Evolutionary conservation across 306 rosid species (phyloP).

Genomic region (Casuarina equisetifolia): DNA sequence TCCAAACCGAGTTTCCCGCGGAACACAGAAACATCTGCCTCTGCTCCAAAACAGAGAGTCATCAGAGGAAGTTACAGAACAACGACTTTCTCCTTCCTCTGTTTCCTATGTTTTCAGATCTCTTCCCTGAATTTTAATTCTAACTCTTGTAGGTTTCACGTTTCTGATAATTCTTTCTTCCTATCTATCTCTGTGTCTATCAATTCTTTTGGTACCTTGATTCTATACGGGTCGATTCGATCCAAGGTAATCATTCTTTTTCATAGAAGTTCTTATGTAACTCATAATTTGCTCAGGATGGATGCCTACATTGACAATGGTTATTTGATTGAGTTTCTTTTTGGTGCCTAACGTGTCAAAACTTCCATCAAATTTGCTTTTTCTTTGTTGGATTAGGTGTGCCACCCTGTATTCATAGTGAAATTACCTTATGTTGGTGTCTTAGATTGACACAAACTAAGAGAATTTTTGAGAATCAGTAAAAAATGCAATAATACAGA

Average conservation of each 20-base stretch:
- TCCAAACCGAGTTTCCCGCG: slow-evolving; percentile 17
- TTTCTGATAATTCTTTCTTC: not conserved
- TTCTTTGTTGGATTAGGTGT: not conserved
- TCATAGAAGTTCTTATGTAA: not conserved
- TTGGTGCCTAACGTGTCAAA: not conserved
- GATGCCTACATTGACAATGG: not conserved
- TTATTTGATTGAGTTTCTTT: not conserved
- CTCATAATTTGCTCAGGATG: not conserved
- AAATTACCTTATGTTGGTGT: not conserved
- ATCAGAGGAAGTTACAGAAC: slow-evolving; percentile 18
- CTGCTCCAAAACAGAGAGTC: not conserved
- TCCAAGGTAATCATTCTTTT: not conserved
- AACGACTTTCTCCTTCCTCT: slow-evolving; percentile 1
- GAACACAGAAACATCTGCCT: slow-evolving; percentile 3
- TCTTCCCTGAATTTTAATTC: slow-evolving; percentile 3
- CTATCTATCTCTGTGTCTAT: not conserved
- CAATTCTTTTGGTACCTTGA: not conserved
- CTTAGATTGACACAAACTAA: not conserved
- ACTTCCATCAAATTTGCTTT: not conserved
- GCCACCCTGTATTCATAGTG: not conserved
- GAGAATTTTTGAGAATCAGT: not conserved
- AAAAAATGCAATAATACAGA: not conserved
- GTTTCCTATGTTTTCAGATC: slow-evolving; percentile 23
- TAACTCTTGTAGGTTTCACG: not conserved
- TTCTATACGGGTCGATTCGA: not conserved